A percentile compares a stretch with the other conserved stretches of the same genome.
Conservation (phyloP, 768 basidiomycete species). For the Tylopilus balloui region DNA sequence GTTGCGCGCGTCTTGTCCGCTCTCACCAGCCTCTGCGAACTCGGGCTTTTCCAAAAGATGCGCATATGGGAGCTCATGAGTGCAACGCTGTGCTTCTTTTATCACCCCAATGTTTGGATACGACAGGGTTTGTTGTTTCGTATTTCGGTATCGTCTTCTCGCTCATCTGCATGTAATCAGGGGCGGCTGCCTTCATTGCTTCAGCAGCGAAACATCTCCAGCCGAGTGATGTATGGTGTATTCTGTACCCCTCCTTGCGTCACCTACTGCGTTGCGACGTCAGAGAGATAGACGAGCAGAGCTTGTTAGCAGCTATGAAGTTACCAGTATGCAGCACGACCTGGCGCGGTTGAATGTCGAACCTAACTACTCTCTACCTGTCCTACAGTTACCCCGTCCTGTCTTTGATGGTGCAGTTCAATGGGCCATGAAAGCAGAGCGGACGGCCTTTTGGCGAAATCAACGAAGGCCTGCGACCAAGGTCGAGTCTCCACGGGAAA, state of each 20-base stretch:
- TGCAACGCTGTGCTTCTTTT: constrained; percentile 80
- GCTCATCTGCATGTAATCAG: constrained; percentile 36
- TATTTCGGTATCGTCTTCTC: not conserved
- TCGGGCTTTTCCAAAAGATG: constrained; percentile 89
- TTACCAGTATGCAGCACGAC: constrained; percentile 56
- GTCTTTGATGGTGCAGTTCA: constrained; percentile 81
- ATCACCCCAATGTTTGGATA: constrained; percentile 96
- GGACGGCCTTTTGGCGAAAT: constrained; percentile 73
- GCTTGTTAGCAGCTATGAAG: constrained; percentile 72
- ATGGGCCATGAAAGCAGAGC: constrained; percentile 86
- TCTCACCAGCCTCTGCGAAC: constrained; percentile 82
- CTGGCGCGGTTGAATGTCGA: not conserved
- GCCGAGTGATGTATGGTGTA: constrained; percentile 92
- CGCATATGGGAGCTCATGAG: constrained; percentile 97
- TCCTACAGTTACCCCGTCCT: constrained; percentile 50
- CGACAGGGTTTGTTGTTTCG: constrained; percentile 63
- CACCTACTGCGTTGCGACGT: constrained; percentile 86
- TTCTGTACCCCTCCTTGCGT: constrained; percentile 86
- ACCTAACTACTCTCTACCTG: not conserved
- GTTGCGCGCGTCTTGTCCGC: constrained; percentile 86
- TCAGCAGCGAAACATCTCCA: constrained; percentile 81
- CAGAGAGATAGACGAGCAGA: constrained; percentile 64
- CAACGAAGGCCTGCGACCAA: constrained; percentile 45
- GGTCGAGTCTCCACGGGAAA: constrained; percentile 67
- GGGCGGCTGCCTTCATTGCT: constrained; percentile 83